phyloP scores from a whole-genome alignment of 208 protist genomes.

The Sergeia podlipaevii region DNA sequence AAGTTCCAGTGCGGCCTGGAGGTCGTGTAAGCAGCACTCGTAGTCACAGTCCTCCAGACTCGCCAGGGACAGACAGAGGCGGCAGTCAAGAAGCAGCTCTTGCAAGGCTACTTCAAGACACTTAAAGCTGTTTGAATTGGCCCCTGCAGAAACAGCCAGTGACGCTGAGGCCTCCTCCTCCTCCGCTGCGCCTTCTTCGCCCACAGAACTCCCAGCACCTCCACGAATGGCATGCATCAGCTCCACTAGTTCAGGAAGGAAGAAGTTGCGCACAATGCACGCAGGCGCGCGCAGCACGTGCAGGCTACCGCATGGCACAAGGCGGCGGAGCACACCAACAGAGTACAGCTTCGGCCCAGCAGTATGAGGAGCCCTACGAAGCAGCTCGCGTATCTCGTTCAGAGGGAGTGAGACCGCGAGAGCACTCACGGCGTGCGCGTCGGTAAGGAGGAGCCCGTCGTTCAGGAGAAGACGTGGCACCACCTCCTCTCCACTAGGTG shows the following conservation, averaged over 20 bases:
- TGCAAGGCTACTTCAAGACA: slow-evolving; percentile 36
- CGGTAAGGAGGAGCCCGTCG: slow-evolving; percentile 33
- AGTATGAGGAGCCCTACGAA: background rate
- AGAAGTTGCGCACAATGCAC: slow-evolving; percentile 20
- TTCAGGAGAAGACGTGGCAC: slow-evolving; percentile 17
- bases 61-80: slow-evolving; percentile 47
- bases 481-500: no score
- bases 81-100: slow-evolving; percentile 57
- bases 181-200: background rate
- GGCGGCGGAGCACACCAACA: slow-evolving; percentile 49
- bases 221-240: no score
- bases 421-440: slow-evolving; percentile 5
- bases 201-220: no score
- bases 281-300: slow-evolving; percentile 7
- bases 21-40: slow-evolving; percentile 36
- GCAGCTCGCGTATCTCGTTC: background rate
- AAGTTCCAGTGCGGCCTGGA: slow-evolving; percentile 44
- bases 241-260: slow-evolving; percentile 13
- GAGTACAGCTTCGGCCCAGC: slow-evolving; percentile 35
- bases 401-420: background rate
- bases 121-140: background rate
- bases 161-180: background rate
- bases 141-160: background rate
- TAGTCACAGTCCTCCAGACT: slow-evolving; percentile 34
- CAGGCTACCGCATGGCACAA: slow-evolving; percentile 9